Evolutionary conservation across 306 rosid genomes (phyloP).

Genomic region (Sesbania bispinosa): DNA sequence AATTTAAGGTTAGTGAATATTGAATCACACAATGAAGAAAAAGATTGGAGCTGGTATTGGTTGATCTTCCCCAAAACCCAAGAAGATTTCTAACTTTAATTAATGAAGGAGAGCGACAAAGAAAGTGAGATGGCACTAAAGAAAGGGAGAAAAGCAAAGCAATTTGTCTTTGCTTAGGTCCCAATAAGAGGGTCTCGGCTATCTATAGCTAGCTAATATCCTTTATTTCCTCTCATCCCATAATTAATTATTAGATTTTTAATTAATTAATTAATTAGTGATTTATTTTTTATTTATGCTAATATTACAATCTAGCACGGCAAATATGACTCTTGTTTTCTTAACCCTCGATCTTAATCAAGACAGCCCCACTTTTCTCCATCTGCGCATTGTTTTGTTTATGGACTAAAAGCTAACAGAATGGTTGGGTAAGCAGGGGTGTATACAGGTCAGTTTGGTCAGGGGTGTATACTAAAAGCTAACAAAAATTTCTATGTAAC

Average conservation of each 20-base stretch:
- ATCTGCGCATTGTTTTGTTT: constrained; percentile 28
- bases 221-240: no score
- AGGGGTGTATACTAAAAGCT: no score
- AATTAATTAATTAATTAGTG: neutral
- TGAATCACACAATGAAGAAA: constrained; percentile 16
- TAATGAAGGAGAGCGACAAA: constrained; percentile 43
- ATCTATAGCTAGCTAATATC: neutral
- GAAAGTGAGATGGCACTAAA: constrained; percentile 42
- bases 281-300: no score
- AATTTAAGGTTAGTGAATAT: constrained; percentile 2
- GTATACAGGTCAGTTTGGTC: no score
- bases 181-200: constrained; percentile 55
- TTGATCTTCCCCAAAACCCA: constrained; percentile 61
- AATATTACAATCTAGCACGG: constrained; percentile 43
- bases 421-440: no score
- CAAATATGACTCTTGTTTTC: constrained; percentile 48
- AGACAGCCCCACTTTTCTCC: constrained; percentile 31
- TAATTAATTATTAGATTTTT: no score
- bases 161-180: constrained; percentile 54
- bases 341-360: constrained; percentile 47
- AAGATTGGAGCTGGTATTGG: constrained; percentile 31
- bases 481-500: no score
- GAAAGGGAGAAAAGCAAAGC: constrained; percentile 13
- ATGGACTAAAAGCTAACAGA: no score
- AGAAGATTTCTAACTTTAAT: constrained; percentile 50